Evolutionary conservation across 805 yeast species (phyloP), one percentile per base, ranked within the genome.

Genomic region (Candida odintsovae): DNA sequence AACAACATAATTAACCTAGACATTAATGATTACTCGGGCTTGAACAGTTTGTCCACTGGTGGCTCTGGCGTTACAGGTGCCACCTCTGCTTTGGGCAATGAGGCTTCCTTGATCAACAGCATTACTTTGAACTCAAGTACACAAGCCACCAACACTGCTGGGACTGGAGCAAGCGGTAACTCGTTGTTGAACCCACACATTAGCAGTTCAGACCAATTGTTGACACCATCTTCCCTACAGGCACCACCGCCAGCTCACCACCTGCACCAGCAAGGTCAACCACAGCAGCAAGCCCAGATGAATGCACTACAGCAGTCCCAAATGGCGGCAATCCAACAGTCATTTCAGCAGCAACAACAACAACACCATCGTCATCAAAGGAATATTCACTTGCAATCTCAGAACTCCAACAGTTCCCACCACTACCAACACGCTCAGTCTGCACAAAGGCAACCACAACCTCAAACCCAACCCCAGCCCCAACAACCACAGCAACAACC

Each of bases 101-200:
- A 56, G 4, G 50, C 49, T 19, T 49, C 59, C 11, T 33, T 56
- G 21, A 52, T 57, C 37, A 55, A 52, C 38, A 53, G 58, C n/a
- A 51, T 58, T 23, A 55, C 56, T 13, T 51, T 57, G 20, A 53
- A 53, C 22, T 50, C 57, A 15, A 44, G 45, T 25, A 28, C 42
- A 3, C 47, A 43, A 28, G 36, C 16, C 36, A 20, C 20, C 33
- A 26, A 19, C 44, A 36, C 29, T 10, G 16, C 21, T 20, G 39
- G 43, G 5, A 7, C 51, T 4, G 25, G 49, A 10, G 33, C 46
- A 10, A 19, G 46, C 2, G 47, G 54, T 4, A 50, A 46, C 15
- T 38, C 50, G 5, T 48, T 55, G 13, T 47, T 55, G 10, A 49
- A 45, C 31, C 45, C 56, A 2, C 47, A 58, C n/a, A 40, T 54